Conservation (phyloP, 306 rosid genomes). For the Cajanus cajan region DNA sequence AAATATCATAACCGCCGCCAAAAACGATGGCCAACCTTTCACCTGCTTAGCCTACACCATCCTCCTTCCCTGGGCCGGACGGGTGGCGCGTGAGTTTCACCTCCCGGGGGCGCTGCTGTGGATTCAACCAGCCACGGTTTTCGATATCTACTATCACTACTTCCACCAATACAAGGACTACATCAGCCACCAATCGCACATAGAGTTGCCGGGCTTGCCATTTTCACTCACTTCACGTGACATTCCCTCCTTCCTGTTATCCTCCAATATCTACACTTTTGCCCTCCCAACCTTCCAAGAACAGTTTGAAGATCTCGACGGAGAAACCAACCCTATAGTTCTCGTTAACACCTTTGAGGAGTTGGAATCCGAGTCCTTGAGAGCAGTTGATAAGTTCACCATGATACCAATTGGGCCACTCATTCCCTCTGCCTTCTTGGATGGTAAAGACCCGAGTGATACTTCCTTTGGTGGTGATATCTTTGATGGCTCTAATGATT, state of each 20-base stretch:
- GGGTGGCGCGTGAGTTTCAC: constrained; percentile 31
- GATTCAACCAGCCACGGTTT: constrained; percentile 46
- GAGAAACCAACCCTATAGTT: constrained; percentile 16
- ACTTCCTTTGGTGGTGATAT: constrained; percentile 47
- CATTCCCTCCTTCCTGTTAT: constrained; percentile 31
- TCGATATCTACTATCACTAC: constrained; percentile 43
- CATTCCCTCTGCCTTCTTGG: constrained; percentile 49
- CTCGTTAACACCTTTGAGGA: constrained; percentile 48
- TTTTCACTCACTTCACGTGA: constrained; percentile 11
- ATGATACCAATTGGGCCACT: constrained; percentile 59
- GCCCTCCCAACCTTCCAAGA: constrained; percentile 25
- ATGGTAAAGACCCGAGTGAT: constrained; percentile 35
- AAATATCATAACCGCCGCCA: constrained; percentile 9
- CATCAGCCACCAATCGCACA: background rate
- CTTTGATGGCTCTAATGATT: background rate
- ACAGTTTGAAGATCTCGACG: constrained; percentile 27
- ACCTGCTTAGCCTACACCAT: constrained; percentile 36
- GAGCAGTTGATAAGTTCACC: background rate
- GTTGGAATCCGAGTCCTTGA: constrained; percentile 39
- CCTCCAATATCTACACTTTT: background rate
- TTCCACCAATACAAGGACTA: constrained; percentile 22
- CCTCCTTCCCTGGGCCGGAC: constrained; percentile 41
- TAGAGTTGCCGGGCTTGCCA: constrained; percentile 39
- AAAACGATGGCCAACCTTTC: constrained; percentile 27
- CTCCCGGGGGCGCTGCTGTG: constrained; percentile 37